Base-by-base conservation (phyloP, 495 filamentous ascomycete species). In the Aspergillus steynii region DNA sequence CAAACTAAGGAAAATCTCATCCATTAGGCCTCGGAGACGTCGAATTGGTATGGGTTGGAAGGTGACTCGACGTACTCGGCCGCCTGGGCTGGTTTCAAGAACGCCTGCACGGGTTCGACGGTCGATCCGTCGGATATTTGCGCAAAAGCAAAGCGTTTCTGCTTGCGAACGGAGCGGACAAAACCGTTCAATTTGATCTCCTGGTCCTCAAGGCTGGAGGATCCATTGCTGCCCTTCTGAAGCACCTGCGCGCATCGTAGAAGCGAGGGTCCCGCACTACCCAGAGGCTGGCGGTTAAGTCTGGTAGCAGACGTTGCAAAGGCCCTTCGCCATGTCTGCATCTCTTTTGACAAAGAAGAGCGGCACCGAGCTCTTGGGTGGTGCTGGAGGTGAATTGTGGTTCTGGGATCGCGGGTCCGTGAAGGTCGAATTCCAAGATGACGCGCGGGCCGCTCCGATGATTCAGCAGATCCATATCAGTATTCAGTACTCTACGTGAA, bases 121-220 rank as follows among this genome's bases (percentile, higher is more conserved):
- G 88, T 91, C 14, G 96, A 96, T 37, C 95, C 95, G 80, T 99
- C 95, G 4, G 89, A 86, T 55, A 99, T 80, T 55, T 91, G 83
- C 15, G 92, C 90, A 77, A 99, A 99, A 14, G 87, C 86, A 61
- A 86, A 78, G 49, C 80, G 80, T 75, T 96, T 96, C 77, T 96
- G 93, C 67, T 90, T 89, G 58, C 96, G 85, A 58, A 97, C 86
- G 15, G 91, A 91, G 52, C 91, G 86, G 61, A 98, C 80, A 74
- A 88, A 93, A 37, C 94, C 95, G 68, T 90, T 82, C 61, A 97
- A 78, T 50, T 77, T 85, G 53, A 90, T 68, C 56, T 79, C 69
- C 62, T 77, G 65, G 60, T 76, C 71, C 56, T 79, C 75, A 45
- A 76, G 62, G 27, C 56, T 68, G 58, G 68, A 70, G 25, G 70